Percentiles rank a stretch among this genome's conserved stretches.
These are phyloP conservation scores for Chaetomium olivaceum DNA, from an alignment of 2,329 filamentous ascomycete genomes.

Conservation along the genomic window DNA sequence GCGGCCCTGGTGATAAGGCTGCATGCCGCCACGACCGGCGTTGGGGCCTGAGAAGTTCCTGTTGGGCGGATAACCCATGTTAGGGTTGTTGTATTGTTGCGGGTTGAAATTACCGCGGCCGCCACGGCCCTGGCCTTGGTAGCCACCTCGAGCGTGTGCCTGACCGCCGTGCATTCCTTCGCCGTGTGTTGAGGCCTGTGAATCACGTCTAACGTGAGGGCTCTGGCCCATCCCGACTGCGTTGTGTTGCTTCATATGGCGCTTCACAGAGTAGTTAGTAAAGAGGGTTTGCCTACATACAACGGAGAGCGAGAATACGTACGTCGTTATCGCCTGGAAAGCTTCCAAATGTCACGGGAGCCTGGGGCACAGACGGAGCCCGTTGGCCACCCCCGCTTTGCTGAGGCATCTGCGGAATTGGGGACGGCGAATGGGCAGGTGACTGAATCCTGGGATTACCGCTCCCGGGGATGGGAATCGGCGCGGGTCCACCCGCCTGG, in stretches of 20 bases:
- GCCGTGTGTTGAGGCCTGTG: constrained; percentile 77
- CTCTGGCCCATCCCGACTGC: constrained; percentile 60
- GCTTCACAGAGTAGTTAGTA: constrained; percentile 46
- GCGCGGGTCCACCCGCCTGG: constrained; percentile 55
- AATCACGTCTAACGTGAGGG: constrained; percentile 76
- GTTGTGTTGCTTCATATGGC: constrained; percentile 68
- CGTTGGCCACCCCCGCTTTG: constrained; percentile 85
- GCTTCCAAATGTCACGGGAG: constrained; percentile 79
- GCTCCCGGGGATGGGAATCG: constrained; percentile 63
- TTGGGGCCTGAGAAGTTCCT: constrained; percentile 43
- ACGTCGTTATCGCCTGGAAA: constrained; percentile 79
- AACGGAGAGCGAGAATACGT: constrained; percentile 42
- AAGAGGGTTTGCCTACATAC: background rate
- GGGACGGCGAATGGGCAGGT: constrained; percentile 84
- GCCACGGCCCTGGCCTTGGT: constrained; percentile 47
- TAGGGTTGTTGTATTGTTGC: constrained; percentile 50
- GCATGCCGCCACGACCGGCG: constrained; percentile 53
- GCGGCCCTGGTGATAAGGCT: constrained; percentile 48
- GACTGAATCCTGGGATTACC: constrained; percentile 70
- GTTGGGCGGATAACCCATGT: constrained; percentile 47
- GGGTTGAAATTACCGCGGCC: constrained; percentile 53
- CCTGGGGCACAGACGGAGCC: constrained; percentile 71
- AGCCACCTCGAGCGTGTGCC: constrained; percentile 59
- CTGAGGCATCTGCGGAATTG: constrained; percentile 88
- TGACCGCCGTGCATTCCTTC: constrained; percentile 66